Conservation (phyloP, 305 asterid genomes). For the Stenogyne calaminthoides region DNA sequence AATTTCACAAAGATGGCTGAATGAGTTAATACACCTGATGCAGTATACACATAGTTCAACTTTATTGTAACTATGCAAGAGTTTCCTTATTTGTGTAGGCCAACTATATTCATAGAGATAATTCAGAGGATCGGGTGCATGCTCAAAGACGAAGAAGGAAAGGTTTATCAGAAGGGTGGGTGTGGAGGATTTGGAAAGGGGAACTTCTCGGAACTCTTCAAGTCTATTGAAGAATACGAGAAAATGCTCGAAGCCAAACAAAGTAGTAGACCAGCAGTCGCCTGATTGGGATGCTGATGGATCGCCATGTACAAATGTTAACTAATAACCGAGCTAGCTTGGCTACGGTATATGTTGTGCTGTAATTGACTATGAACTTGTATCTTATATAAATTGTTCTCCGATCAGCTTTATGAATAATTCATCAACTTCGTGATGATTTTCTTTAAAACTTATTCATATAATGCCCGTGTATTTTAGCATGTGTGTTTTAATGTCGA, state of each 20-base stretch:
- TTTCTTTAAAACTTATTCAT: no score
- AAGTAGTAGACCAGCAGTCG: conserved; percentile 32
- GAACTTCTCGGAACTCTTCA: conserved; percentile 89
- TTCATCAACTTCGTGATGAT: no score
- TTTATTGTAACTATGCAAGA: no score
- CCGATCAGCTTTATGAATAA: background rate
- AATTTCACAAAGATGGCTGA: background rate
- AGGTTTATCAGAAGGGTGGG: conserved; percentile 78
- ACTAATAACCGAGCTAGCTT: background rate
- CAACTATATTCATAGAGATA: no score
- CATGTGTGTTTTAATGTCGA: no score
- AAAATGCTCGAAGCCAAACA: conserved; percentile 81
- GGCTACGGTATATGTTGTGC: background rate
- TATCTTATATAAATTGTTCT: background rate
- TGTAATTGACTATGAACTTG: background rate
- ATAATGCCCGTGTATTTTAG: no score
- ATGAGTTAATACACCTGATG: background rate
- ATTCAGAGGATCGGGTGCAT: conserved; percentile 96
- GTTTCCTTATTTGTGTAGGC: no score
- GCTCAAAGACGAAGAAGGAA: conserved; percentile 68
- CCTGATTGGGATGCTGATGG: background rate
- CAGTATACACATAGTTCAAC: no score
- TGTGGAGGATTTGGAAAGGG: conserved; percentile 99
- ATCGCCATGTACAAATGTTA: background rate
- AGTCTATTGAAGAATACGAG: conserved; percentile 87